Base-by-base conservation (phyloP, 2,329 filamentous ascomycete genomes). In the Calycina marina region DNA sequence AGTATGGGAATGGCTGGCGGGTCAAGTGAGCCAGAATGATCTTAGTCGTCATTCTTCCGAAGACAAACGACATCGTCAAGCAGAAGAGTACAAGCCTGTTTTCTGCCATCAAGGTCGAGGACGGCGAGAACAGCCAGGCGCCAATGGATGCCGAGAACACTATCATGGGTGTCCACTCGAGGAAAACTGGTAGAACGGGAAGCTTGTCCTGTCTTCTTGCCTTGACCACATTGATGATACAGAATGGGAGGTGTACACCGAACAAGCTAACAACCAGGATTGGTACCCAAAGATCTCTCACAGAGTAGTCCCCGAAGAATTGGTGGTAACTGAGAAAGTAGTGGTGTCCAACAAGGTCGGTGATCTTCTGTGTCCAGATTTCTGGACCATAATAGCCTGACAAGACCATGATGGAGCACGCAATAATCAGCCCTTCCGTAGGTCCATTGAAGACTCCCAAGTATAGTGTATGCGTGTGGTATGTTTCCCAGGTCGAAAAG, bases 401-500 rank as follows among this genome's bases (percentile, higher is more conserved):
- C 22, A 82, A 60, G 35, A 81, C 65, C 83, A 96, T 96, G 50
- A 94, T 71, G 31, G 62, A 58, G 51, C 83, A 86, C 15, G 86
- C 90, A 41, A 98, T 77, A 32, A 96, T 75, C 18, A 98, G 64
- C 13, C 90, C 90, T 62, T 98, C 90, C 18, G 90, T 98, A 2
- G 90, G 90, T 1, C 90, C 90, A 55, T 98, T 98, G 69, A 98
- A 80, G 54, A 88, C 84, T 34, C 90, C 90, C 9, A 98, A 73
- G 56, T 93, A 98, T 4, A 98, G 64, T 0, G 90, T 96, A 56
- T 98, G 90, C 4, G 90, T 94, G 59, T 98, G 90, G 56, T 94
- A 98, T 1, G 90, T 98, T 60, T 98, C 90, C 90, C 90, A 98
- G 2, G 90, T 98, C 3, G 88, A 94, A 61, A 98, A 94, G 65